Evolutionary conservation across 2,329 filamentous ascomycete genomes (phyloP), one percentile per base, ranked within the genome.

Genomic region (Periconia digitata): DNA sequence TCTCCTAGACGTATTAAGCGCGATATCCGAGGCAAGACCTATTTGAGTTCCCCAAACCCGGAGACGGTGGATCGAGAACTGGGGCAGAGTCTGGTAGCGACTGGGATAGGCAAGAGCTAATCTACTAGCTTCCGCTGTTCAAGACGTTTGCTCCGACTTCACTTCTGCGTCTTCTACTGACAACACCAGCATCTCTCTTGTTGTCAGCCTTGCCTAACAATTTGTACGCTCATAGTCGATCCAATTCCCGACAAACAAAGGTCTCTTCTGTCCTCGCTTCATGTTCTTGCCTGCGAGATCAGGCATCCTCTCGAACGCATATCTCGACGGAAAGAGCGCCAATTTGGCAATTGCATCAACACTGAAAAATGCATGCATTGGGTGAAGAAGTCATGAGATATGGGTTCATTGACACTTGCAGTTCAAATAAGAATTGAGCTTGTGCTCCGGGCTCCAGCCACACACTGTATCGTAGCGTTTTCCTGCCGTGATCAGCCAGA

Each of bases 81-180:
- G 27, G 27, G 27, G 27, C 27, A 32, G 10, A 48, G 22, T 51
- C 40, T 51, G 45, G 45, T 51, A 51, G 37, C 46, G 37, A 24
- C 51, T 43, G 44, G 47, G 44, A 53, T 49, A 27, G 44, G 47
- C 50, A 55, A 48, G 40, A 49, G 47, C 53, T 53, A 53, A 53
- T 21, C 27, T 18, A 21, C 45, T 55, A 55, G 53, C 50, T 55
- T 49, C 47, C 50, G 45, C 45, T 37, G 22, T 47, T 41, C 37
- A 40, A 39, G 34, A 43, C 42, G 15, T 41, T 44, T 44, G 29
- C 44, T 40, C 40, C 46, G 34, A 52, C 48, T 23, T 51, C 48
- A 39, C 39, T 36, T 46, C 43, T 8, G 10, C n/a, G 5, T 3
- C 4, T 15, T 15, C n/a, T 15, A 32, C 27, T 32, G 4, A 32